These are phyloP conservation scores for Pyrenochaeta sp. DNA, from an alignment of 2,329 filamentous ascomycete species.

Conservation along the genomic window DNA sequence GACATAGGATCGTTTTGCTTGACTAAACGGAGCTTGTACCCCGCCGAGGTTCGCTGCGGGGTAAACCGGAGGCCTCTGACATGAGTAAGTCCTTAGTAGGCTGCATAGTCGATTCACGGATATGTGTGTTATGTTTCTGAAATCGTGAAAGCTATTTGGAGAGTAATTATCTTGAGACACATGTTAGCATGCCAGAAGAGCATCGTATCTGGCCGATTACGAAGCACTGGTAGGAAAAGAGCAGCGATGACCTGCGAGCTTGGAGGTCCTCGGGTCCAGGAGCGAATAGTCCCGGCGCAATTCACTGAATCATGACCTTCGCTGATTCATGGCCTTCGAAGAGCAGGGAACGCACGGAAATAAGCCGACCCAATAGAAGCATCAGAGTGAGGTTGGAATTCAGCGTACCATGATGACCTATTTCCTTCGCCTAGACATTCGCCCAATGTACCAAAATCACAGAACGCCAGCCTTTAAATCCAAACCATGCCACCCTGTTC, in stretches of 20 bases:
- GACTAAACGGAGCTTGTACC: conserved; percentile 22
- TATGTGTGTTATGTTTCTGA: background rate
- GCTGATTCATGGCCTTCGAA: too few relatives aligned
- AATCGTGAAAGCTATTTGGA: background rate
- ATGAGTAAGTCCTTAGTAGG: conserved; percentile 13
- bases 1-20: conserved; percentile 12
- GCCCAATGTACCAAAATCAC: conserved; percentile 6
- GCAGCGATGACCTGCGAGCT: too few relatives aligned
- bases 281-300: too few relatives aligned
- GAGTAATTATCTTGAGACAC: background rate
- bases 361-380: background rate
- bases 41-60: conserved; percentile 36
- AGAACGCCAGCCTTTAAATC: conserved; percentile 7
- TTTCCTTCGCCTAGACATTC: conserved; percentile 1
- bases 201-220: too few relatives aligned
- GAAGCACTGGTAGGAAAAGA: too few relatives aligned
- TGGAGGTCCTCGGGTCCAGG: too few relatives aligned
- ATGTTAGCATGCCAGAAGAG: background rate
- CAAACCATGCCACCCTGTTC: conserved; percentile 8
- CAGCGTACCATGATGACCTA: conserved; percentile 12
- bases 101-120: conserved; percentile 9
- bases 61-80: conserved; percentile 15
- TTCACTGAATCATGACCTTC: too few relatives aligned
- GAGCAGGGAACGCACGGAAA: too few relatives aligned
- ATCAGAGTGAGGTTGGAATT: background rate